Conservation (phyloP, 2,329 filamentous ascomycete species). For the Venturia carpophila region DNA sequence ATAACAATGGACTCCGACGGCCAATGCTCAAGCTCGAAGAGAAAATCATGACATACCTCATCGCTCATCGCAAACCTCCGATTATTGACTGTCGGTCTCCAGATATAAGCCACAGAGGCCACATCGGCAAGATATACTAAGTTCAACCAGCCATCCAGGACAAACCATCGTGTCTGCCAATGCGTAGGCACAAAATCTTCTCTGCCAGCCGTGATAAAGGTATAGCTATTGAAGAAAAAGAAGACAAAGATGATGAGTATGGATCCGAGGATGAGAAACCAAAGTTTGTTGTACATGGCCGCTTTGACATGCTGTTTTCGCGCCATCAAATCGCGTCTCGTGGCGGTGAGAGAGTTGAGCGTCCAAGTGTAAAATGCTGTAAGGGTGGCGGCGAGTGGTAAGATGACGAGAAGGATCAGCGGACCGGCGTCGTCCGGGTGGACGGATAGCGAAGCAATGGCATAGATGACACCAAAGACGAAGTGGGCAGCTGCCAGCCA, state of each 20-base stretch:
- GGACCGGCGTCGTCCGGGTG: slow-evolving; percentile 85
- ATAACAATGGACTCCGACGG: no score
- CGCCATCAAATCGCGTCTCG: slow-evolving; percentile 91
- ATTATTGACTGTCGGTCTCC: slow-evolving; percentile 95
- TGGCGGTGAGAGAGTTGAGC: slow-evolving; percentile 85
- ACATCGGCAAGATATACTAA: slow-evolving; percentile 93
- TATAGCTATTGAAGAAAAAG: slow-evolving; percentile 97
- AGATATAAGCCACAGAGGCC: slow-evolving; percentile 86
- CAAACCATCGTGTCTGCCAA: slow-evolving; percentile 96
- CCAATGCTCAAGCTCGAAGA: background rate
- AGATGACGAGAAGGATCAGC: slow-evolving; percentile 83
- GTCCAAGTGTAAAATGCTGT: slow-evolving; percentile 99
- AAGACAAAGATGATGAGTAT: slow-evolving; percentile 96
- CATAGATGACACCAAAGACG: slow-evolving; percentile 88
- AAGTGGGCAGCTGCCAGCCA: slow-evolving; percentile 90
- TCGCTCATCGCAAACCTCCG: slow-evolving; percentile 97
- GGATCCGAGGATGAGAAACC: slow-evolving; percentile 91
- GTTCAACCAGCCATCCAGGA: slow-evolving; percentile 95
- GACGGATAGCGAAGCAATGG: slow-evolving; percentile 78
- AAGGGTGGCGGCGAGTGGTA: slow-evolving; percentile 82
- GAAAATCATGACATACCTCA: slow-evolving; percentile 49
- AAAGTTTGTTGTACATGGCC: slow-evolving; percentile 94
- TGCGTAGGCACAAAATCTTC: slow-evolving; percentile 91
- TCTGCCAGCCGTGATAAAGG: slow-evolving; percentile 75
- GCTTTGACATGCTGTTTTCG: slow-evolving; percentile 92